These are phyloP conservation scores for Podila epicladia DNA, from an alignment of 192 early-diverging fungal genomes.

Conservation along the genomic window DNA sequence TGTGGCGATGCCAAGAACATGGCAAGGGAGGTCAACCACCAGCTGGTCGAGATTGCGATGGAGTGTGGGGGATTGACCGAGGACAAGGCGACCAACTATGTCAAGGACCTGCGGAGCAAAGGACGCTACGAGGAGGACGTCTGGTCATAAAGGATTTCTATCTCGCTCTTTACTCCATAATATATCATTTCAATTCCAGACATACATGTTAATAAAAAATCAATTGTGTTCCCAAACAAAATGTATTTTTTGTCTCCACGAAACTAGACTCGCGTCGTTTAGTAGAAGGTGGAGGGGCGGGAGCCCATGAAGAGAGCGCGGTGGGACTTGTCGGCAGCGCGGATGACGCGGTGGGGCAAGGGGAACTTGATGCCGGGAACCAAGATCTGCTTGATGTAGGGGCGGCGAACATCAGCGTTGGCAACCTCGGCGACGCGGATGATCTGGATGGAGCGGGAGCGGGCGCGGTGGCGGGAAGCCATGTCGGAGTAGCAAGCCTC, in stretches of 20 bases:
- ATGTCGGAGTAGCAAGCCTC: slow-evolving; percentile 69
- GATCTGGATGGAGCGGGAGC: slow-evolving; percentile 97
- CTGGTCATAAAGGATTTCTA: slow-evolving; percentile 70
- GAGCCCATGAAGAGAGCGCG: slow-evolving; percentile 87
- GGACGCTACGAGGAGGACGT: slow-evolving; percentile 96
- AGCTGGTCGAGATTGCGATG: slow-evolving; percentile 75
- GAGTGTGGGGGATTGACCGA: slow-evolving; percentile 70
- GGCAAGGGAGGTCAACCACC: slow-evolving; percentile 88
- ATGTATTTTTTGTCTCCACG: not conserved
- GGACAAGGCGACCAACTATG: slow-evolving; percentile 76
- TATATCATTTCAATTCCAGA: too few relatives aligned
- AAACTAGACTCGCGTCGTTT: slow-evolving; percentile 44
- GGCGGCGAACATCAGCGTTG: slow-evolving; percentile 86
- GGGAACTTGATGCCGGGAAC: slow-evolving; percentile 95
- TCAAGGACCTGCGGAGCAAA: slow-evolving; percentile 82
- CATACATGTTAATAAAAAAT: too few relatives aligned
- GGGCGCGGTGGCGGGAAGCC: slow-evolving; percentile 94
- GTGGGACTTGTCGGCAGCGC: slow-evolving; percentile 69
- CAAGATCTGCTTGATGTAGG: slow-evolving; percentile 96
- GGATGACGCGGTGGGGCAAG: slow-evolving; percentile 94
- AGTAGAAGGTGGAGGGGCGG: slow-evolving; percentile 93
- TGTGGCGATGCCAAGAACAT: slow-evolving; percentile 98
- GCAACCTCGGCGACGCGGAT: slow-evolving; percentile 96
- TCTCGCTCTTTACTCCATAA: too few relatives aligned
- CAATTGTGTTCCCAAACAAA: too few relatives aligned